Percentiles rank a stretch among this genome's conserved stretches.
Evolutionary conservation across 2,329 filamentous ascomycete genomes (phyloP).

Genomic region (Hymenoscyphus fraxineus): DNA sequence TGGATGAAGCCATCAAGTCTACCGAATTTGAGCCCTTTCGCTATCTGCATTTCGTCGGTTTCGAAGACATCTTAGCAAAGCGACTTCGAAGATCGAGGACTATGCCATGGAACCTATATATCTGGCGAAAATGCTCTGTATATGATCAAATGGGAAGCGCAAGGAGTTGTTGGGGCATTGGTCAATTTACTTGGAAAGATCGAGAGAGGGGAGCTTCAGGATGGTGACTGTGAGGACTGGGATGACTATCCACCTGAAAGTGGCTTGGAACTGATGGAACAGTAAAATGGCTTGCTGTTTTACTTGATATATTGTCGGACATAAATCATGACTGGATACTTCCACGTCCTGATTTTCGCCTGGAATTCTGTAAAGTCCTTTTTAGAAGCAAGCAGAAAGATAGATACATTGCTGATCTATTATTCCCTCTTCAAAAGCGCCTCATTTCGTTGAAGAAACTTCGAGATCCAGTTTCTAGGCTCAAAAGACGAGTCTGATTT

Average conservation of each 20-base stretch:
- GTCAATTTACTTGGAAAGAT: background rate
- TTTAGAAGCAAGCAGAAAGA: too few species aligned
- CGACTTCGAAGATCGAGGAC: background rate
- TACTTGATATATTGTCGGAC: too few species aligned
- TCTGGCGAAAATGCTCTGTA: background rate
- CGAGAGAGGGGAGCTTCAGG: background rate
- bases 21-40: background rate
- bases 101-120: background rate
- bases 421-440: too few species aligned
- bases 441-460: too few species aligned
- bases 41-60: background rate
- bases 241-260: background rate
- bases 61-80: background rate
- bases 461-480: too few species aligned
- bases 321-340: too few species aligned
- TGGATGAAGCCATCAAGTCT: background rate
- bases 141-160: background rate
- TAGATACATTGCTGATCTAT: too few species aligned
- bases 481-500: too few species aligned
- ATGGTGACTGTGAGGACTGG: background rate
- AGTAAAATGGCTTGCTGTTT: too few species aligned
- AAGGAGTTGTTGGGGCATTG: background rate
- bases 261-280: background rate
- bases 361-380: too few species aligned
- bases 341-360: too few species aligned